phyloP scores from a whole-genome alignment of 2,329 filamentous ascomycete genomes.

The Chlorencoelia australis region DNA sequence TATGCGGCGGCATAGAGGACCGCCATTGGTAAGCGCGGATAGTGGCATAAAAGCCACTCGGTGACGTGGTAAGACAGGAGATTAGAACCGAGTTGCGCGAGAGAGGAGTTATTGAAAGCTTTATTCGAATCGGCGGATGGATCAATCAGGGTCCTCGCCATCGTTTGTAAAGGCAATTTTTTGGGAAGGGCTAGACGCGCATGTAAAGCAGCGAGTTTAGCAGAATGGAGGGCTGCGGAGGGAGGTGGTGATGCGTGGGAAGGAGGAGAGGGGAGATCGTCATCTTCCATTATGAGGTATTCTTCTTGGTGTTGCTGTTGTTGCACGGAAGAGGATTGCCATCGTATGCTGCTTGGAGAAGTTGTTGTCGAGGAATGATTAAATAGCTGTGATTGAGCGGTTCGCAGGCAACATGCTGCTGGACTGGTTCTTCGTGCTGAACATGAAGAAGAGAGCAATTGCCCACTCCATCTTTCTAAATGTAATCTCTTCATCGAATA shows the following conservation, averaged over 20 bases:
- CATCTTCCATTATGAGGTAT: conserved; percentile 23
- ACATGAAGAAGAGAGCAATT: conserved; percentile 45
- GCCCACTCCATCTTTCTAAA: conserved; percentile 48
- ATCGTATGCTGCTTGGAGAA: conserved; percentile 21
- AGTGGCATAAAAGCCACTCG: conserved; percentile 80
- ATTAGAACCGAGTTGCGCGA: conserved; percentile 71
- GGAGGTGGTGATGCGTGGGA: conserved; percentile 41
- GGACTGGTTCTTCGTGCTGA: conserved; percentile 30
- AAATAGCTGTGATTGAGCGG: no score
- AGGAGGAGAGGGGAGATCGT: conserved; percentile 1
- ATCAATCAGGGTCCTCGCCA: conserved; percentile 79
- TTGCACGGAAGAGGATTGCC: conserved; percentile 13
- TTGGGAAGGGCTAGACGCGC: conserved; percentile 74
- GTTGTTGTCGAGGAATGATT: conserved; percentile 21
- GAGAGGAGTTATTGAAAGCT: conserved; percentile 79
- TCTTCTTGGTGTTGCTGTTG: conserved; percentile 1
- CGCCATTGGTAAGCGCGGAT: conserved; percentile 81
- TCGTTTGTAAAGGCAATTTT: conserved; percentile 73
- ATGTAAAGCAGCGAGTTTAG: conserved; percentile 87
- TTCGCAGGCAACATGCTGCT: conserved; percentile 33
- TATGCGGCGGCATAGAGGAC: conserved; percentile 80
- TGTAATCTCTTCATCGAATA: conserved; percentile 51
- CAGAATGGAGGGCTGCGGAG: conserved; percentile 56
- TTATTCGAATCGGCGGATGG: conserved; percentile 70
- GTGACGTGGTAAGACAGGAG: conserved; percentile 82